Conservation (phyloP, 2,329 filamentous ascomycete species). For the Penicillium sp. region DNA sequence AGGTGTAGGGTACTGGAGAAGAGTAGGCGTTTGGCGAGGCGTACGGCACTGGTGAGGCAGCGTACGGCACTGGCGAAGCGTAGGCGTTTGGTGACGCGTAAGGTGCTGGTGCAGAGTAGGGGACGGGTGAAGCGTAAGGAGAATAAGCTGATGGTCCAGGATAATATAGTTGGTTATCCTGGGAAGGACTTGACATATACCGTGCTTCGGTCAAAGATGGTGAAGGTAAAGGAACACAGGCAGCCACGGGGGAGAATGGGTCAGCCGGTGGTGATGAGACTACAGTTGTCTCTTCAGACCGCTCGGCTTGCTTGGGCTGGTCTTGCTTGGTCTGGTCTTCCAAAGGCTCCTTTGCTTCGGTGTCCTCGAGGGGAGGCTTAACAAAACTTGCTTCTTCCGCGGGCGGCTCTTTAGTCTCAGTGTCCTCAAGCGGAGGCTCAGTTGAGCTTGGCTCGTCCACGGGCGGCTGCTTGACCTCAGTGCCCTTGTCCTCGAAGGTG, state of each 20-base stretch:
- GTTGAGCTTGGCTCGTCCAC: neutral
- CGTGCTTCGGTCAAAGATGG: conserved; percentile 30
- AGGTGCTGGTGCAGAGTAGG: conserved; percentile 6
- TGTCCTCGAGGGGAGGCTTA: neutral
- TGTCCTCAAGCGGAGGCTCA: too few relatives aligned
- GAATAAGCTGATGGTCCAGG: conserved; percentile 22
- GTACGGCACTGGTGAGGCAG: neutral
- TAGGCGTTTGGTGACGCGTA: conserved; percentile 10
- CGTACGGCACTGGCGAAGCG: conserved; percentile 12
- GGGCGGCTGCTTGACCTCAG: neutral
- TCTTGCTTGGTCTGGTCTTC: neutral
- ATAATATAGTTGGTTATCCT: conserved; percentile 22
- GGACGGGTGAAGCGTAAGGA: conserved; percentile 15
- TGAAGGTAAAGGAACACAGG: conserved; percentile 28
- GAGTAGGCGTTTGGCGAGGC: neutral
- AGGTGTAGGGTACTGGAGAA: conserved; percentile 28
- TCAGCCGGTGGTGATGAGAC: conserved; percentile 24
- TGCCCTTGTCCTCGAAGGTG: neutral
- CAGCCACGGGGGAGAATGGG: conserved; percentile 21
- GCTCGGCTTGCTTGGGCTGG: conserved; percentile 4
- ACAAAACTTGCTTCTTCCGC: too few relatives aligned
- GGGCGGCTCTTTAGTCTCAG: too few relatives aligned
- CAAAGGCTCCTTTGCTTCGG: neutral
- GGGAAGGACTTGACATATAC: conserved; percentile 25
- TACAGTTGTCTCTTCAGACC: conserved; percentile 14